Conservation (phyloP, 208 protist genomes). For the Leishmania guyanensis region DNA sequence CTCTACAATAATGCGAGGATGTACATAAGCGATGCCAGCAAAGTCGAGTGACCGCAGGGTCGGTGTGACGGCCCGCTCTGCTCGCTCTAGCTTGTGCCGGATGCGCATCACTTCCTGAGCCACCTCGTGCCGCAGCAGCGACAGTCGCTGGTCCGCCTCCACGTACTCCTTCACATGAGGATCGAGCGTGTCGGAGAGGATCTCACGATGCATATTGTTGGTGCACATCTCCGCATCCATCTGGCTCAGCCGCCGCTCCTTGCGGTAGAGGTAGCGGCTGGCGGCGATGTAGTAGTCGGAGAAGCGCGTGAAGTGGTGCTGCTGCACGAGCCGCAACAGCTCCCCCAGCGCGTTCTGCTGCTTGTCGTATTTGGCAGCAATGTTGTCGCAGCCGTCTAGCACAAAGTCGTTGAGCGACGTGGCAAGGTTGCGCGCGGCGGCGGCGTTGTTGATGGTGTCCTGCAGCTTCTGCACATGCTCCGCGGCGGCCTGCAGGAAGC, state of each 20-base stretch:
- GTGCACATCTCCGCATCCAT: slow-evolving; percentile 73
- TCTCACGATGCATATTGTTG: slow-evolving; percentile 79
- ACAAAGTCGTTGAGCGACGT: slow-evolving; percentile 89
- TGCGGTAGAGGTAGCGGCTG: slow-evolving; percentile 86
- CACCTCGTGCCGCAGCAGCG: slow-evolving; percentile 56
- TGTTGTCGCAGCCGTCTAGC: slow-evolving; percentile 87
- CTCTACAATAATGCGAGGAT: slow-evolving; percentile 79
- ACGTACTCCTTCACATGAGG: slow-evolving; percentile 78
- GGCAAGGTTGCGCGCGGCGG: slow-evolving; percentile 71
- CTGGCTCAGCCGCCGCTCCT: slow-evolving; percentile 68
- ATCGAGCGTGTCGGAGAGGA: slow-evolving; percentile 72
- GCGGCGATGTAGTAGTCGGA: slow-evolving; percentile 90
- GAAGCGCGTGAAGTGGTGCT: slow-evolving; percentile 88
- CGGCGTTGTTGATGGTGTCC: slow-evolving; percentile 84
- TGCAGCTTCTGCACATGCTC: slow-evolving; percentile 78
- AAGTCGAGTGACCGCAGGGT: slow-evolving; percentile 75
- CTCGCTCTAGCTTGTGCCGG: slow-evolving; percentile 63
- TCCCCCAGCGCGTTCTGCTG: slow-evolving; percentile 82
- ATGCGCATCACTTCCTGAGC: slow-evolving; percentile 73
- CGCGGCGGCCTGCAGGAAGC: slow-evolving; percentile 72
- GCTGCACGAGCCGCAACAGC: slow-evolving; percentile 79
- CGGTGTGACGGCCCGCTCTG: slow-evolving; percentile 70
- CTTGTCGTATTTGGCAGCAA: slow-evolving; percentile 86
- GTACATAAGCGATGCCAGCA: slow-evolving; percentile 66
- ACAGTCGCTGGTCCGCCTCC: slow-evolving; percentile 60